Base-by-base conservation (phyloP, 805 yeast genomes). In the Spathaspora hagerdaliae region DNA sequence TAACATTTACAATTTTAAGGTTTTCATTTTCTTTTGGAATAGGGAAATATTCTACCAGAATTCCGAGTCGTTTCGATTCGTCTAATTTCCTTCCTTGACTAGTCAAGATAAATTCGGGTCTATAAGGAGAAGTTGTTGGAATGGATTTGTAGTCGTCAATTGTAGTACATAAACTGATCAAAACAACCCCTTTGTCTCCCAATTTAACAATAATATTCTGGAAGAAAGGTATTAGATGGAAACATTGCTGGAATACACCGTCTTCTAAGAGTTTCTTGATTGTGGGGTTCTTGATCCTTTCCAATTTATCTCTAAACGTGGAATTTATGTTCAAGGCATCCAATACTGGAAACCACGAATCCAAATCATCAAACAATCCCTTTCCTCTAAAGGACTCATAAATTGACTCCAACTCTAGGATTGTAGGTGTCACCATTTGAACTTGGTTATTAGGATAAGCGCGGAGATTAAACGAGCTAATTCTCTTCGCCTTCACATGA, bases 281-380 rank as follows among this genome's bases (percentile, higher is more conserved):
- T 48, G 61, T 53, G 50, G 56, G 48, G 43, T 50, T 47, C 14
- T 51, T 46, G 1, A 62, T 47, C 0, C 63, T 59, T 13, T 72
- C 75, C 45, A 83, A 58, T 40, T 67, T 66, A 19, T 72, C 73
- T 43, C 85, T 63, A 47, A 82, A 71, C 1, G 54, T 55, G 0
- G 74, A 59, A 49, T 75, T 74, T 5, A 81, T 54, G 0, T 80
- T 79, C 26, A 87, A 61, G 0, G 75, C 56, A 53, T 88, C 96
- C 11, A 89, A 60, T 1, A 81, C 67, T 1, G 86, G 84, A 61
- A 89, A 89, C 96, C 96, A 90, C 3, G 61, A 51, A 41, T 82
- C 83, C 26, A 72, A 57, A 49, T 81, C 83, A 72, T 68, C 67
- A 50, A 78, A 76, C 33, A 59, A 54, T 3, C 63, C 73, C 1